Evolutionary conservation across 2,329 filamentous ascomycete genomes (phyloP).

Genomic region (Coniochaeta ligniaria): DNA sequence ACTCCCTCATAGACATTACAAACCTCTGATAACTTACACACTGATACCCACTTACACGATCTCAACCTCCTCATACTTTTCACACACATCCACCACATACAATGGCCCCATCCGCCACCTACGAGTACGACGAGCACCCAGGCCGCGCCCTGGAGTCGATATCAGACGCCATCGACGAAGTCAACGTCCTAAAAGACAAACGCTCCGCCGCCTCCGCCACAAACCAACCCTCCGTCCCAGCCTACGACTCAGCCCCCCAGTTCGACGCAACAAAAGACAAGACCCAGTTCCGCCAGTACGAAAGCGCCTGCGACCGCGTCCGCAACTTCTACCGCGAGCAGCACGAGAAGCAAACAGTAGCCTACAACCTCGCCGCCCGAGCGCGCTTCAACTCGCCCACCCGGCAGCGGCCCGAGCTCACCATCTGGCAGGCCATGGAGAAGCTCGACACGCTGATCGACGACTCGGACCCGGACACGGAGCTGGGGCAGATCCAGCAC

Average conservation of each 20-base stretch:
- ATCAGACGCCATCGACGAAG: conserved; percentile 25
- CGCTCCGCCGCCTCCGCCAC: background rate
- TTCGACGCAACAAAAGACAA: conserved; percentile 22
- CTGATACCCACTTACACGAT: background rate
- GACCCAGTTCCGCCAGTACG: conserved; percentile 55
- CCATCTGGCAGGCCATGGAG: conserved; percentile 84
- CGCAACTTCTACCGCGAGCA: conserved; percentile 77
- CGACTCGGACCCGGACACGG: conserved; percentile 82
- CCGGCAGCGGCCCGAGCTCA: conserved; percentile 63
- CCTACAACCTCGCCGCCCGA: conserved; percentile 76
- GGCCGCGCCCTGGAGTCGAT: conserved; percentile 23
- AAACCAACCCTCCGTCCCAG: background rate
- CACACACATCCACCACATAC: background rate
- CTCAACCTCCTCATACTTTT: background rate
- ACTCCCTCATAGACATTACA: background rate
- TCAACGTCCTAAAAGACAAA: conserved; percentile 23
- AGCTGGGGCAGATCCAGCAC: conserved; percentile 80
- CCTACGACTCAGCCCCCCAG: conserved; percentile 12
- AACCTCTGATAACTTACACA: background rate
- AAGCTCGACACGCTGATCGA: conserved; percentile 86
- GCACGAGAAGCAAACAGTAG: conserved; percentile 64
- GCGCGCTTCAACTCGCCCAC: conserved; percentile 59
- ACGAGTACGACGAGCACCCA: conserved; percentile 10
- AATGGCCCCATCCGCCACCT: conserved; percentile 22
- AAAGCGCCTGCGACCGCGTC: conserved; percentile 73